Evolutionary conservation across 352 stramenopile genomes (phyloP).

Genomic region (Phytophthora citricola): DNA sequence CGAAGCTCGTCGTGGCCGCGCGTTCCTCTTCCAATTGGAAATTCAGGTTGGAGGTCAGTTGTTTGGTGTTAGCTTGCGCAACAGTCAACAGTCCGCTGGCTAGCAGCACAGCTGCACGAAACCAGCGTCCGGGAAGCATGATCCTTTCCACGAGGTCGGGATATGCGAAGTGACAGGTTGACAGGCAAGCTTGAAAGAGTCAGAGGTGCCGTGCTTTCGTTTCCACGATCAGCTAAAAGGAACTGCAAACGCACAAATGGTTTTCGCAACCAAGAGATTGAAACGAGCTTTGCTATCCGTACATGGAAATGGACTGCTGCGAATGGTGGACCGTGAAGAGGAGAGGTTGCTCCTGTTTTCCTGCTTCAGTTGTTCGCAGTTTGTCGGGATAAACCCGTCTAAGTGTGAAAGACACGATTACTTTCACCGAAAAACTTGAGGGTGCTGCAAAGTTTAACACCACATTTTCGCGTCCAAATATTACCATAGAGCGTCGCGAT

Average conservation of each 20-base stretch:
- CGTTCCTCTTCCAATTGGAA: conserved; percentile 27
- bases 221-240: conserved; percentile 13
- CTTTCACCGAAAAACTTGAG: not conserved
- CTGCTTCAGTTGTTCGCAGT: not conserved
- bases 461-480: not conserved
- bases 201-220: not conserved
- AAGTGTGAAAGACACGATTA: conserved; percentile 18
- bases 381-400: conserved; percentile 1
- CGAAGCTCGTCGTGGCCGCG: conserved; percentile 33
- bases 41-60: conserved; percentile 27
- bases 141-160: conserved; percentile 14
- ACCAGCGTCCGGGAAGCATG: conserved; percentile 26
- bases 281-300: conserved; percentile 28
- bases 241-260: not conserved
- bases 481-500: not conserved
- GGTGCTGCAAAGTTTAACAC: not conserved
- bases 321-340: too few species aligned
- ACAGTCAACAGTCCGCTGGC: conserved; percentile 16
- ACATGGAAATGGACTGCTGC: not conserved
- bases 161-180: conserved; percentile 24
- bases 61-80: conserved; percentile 23
- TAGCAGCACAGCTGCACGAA: conserved; percentile 28
- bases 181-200: not conserved
- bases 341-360: too few species aligned
- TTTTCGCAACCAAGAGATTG: conserved; percentile 17